Evolutionary conservation across 192 early-diverging fungal species (phyloP), one percentile per base, ranked within the genome.

Genomic region (Allomyces javanicus): DNA sequence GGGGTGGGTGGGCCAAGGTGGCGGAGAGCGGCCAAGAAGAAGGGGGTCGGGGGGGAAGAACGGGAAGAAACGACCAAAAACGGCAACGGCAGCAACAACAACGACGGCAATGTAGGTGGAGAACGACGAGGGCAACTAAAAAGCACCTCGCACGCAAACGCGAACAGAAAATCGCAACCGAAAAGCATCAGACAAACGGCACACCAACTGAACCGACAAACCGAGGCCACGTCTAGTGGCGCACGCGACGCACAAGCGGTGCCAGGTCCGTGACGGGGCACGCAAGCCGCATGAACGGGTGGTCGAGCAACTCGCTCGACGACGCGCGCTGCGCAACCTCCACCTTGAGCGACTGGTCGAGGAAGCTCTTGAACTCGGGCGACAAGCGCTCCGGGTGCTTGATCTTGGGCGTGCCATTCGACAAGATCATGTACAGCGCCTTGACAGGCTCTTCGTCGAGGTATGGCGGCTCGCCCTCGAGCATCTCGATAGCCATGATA

Each of bases 401-500:
- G 24, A 71, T 24, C 24, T 63, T 66, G 27, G 70, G 70, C 14
- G 70, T 71, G 43, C 70, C 70, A 67, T 69, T 69, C 43, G 68
- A 55, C 11, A 66, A 67, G 24, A 69, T 69, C 25, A 69, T 33
- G 62, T 69, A 69, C 23, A 69, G 68, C 1, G 68, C 68, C 24
- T 66, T 23, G 61, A 69, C 27, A 14, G 68, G 68, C 33, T 69
- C 65, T 44, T 69, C 68, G 66, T 69, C 65, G 19, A 69, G 66
- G 66, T 69, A 69, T n/a, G 68, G 68, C 33, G 68, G 68, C 62
- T 69, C 68, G 21, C 68, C 68, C 66, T 69, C 68, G 62, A 69
- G 22, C 68, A 69, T 69, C 66, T 69, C 68, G 25, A 69, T 69
- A 0, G 61, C 62, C 68, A 69, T 69, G 66, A 69, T 67, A 19